These are phyloP conservation scores for Pseudozyma sp. DNA, from an alignment of 1,284 basidiomycete species.

Conservation along the genomic window DNA sequence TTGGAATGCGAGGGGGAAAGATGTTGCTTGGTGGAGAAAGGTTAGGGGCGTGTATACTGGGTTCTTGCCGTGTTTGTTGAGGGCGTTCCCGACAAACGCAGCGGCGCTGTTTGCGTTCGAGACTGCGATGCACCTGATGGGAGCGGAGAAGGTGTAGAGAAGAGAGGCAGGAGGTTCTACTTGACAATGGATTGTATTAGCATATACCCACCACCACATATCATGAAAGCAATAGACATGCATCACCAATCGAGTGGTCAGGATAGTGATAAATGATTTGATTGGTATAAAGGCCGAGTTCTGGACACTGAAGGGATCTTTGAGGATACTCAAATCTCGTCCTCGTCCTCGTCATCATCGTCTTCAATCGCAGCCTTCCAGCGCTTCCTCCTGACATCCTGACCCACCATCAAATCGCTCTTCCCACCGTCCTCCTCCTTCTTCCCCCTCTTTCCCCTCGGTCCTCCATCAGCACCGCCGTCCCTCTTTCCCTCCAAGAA, in stretches of 20 bases:
- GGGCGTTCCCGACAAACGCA: constrained; percentile 67
- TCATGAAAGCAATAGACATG: constrained; percentile 4
- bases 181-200: not conserved
- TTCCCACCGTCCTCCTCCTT: constrained; percentile 2
- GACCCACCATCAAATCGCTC: constrained; percentile 29
- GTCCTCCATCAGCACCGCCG: not conserved
- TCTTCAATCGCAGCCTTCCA: constrained; percentile 39
- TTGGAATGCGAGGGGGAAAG: constrained; percentile 47
- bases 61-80: constrained; percentile 56
- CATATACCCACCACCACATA: constrained; percentile 4
- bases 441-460: not conserved
- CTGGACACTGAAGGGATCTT: too few species aligned
- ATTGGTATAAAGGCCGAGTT: too few species aligned
- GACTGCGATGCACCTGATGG: constrained; percentile 62
- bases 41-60: constrained; percentile 58
- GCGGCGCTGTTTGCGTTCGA: constrained; percentile 64
- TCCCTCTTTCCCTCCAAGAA: constrained; percentile 24
- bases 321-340: not conserved
- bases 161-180: not conserved
- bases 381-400: constrained; percentile 33
- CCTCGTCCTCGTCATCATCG: constrained; percentile 28
- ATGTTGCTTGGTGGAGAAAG: constrained; percentile 14
- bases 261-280: not conserved
- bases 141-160: constrained; percentile 49
- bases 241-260: constrained; percentile 1